Base-by-base conservation (phyloP, 176 grass and related monocot genomes). In the Luzula sylvatica region DNA sequence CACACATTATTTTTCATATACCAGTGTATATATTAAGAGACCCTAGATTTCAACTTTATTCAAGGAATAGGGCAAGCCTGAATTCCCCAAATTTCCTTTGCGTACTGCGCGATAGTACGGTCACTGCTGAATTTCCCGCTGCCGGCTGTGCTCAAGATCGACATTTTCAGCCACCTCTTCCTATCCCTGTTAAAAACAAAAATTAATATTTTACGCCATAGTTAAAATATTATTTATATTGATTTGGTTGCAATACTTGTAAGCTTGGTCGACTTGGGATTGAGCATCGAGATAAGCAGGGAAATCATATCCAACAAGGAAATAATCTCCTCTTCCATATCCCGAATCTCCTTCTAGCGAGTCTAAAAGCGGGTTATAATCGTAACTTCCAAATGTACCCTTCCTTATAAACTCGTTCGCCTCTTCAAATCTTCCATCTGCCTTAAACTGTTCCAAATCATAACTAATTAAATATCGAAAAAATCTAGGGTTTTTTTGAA, bases 61-160 rank as follows among this genome's bases (percentile, higher is more conserved):
- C 29, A 90, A 1, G 72, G 74, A 48, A 90, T 71, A 18, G 84
- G 86, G 55, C 65, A 83, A 26, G 81, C 65, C 28, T 78, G 51
- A 44, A 98, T 90, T 52, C 60, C 75, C 86, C 86, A 98, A 65
- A 90, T 98, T 60, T 90, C 81, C 64, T 90, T 87, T 3, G 92
- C 92, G 61, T 98, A 98, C 48, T 98, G 81, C 15, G 68, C 65
- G 50, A 98, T 98, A 8, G 92, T 98, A 11, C 92, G 85, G 51
- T 98, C 92, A 2, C 92, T 98, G 81, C 92, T 98, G 61, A 98
- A 98, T 62, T 98, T 90, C 45, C 92, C 86, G 38, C 86, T 90
- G 7, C 86, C 92, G 40, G 85, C 86, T n/a, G 92, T 98, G 78
- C 80, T 98, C 65, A 90, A 47, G 20, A 98, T 90, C 8, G 85